A percentile compares a stretch with the other conserved stretches of the same genome.
phyloP scores from a whole-genome alignment of 331 rosid genomes.

The Stylosanthes scabra region DNA sequence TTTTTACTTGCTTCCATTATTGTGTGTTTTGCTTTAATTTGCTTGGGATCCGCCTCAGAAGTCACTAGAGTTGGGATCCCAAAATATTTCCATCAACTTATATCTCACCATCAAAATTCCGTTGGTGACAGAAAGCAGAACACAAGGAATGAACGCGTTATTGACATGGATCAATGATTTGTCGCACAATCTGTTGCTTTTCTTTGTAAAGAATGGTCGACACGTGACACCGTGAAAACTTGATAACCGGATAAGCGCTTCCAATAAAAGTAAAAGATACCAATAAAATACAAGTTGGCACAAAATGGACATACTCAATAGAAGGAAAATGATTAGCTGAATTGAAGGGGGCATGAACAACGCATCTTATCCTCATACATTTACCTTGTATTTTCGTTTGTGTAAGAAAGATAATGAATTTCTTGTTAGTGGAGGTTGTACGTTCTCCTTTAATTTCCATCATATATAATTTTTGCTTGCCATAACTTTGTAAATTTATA shows the following conservation, averaged over 20 bases:
- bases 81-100: background rate
- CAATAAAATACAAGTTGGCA: conserved; percentile 5
- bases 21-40: background rate
- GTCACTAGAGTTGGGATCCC: background rate
- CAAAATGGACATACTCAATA: conserved; percentile 24
- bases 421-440: conserved; percentile 12
- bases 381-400: conserved; percentile 20
- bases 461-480: conserved; percentile 23
- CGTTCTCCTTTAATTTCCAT: conserved; percentile 6
- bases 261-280: conserved; percentile 38
- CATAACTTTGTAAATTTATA: conserved; percentile 19
- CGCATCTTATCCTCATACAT: conserved; percentile 26
- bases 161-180: conserved; percentile 36
- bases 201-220: background rate
- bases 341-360: conserved; percentile 18
- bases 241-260: conserved; percentile 16
- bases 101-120: background rate
- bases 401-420: background rate
- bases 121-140: conserved; percentile 25
- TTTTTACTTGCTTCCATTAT: background rate
- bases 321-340: background rate
- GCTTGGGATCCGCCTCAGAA: background rate
- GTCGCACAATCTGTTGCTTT: conserved; percentile 31
- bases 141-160: conserved; percentile 7
- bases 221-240: conserved; percentile 35